Evolutionary conservation across 495 filamentous ascomycete genomes (phyloP).

Genomic region (Mycothermus thermophilus): DNA sequence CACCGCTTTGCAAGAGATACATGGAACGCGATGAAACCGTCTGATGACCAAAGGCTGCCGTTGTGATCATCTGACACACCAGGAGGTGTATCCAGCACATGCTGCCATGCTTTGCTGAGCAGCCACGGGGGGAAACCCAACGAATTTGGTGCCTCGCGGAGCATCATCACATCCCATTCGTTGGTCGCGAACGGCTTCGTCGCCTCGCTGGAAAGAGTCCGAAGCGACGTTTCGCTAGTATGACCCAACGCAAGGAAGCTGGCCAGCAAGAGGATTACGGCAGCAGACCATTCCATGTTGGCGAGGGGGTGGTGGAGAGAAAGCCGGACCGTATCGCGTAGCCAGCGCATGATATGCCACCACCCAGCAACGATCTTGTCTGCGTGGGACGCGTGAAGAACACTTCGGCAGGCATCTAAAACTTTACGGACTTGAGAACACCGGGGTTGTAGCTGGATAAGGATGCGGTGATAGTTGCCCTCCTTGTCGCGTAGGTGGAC

Average conservation of each 20-base stretch:
- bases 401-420: constrained; percentile 47
- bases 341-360: constrained; percentile 65
- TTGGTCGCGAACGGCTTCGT: constrained; percentile 4
- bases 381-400: constrained; percentile 44
- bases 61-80: constrained; percentile 4
- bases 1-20: constrained; percentile 38
- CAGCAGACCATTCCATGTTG: constrained; percentile 65
- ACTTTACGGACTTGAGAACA: constrained; percentile 44
- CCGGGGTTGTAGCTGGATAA: constrained; percentile 51
- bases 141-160: constrained; percentile 29
- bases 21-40: constrained; percentile 31
- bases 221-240: constrained; percentile 8
- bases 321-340: constrained; percentile 35
- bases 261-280: constrained; percentile 55
- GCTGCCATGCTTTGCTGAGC: constrained; percentile 54
- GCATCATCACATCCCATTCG: constrained; percentile 28
- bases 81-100: constrained; percentile 47
- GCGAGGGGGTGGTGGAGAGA: constrained; percentile 13
- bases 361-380: constrained; percentile 56
- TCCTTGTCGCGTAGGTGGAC: constrained; percentile 52
- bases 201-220: background rate
- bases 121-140: constrained; percentile 52
- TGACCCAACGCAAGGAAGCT: constrained; percentile 29
- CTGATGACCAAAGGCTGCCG: constrained; percentile 13
- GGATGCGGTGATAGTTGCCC: constrained; percentile 47